Evolutionary conservation across 2,329 filamentous ascomycete species (phyloP).

Genomic region (Sporothrix pseudoabietina): DNA sequence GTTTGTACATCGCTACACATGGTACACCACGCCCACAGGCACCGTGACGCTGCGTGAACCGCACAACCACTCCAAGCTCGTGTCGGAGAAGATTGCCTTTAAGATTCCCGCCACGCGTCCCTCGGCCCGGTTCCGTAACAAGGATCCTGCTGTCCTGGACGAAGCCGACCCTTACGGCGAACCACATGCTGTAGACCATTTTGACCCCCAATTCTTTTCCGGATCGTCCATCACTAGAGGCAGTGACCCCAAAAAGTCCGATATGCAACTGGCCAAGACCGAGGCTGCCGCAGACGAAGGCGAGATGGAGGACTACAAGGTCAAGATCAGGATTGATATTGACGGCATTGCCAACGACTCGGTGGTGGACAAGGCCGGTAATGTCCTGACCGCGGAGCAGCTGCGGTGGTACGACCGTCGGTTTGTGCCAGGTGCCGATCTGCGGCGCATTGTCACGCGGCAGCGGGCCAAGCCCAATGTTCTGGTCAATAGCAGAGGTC

Average conservation of each 20-base stretch:
- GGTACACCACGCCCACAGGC: conserved; percentile 46
- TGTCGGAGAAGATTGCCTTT: conserved; percentile 2
- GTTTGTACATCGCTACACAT: conserved; percentile 47
- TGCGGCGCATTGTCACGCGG: conserved; percentile 12
- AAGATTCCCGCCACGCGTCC: conserved; percentile 29
- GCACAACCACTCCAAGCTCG: conserved; percentile 6
- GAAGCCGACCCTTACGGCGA: not conserved
- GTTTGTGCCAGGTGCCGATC: conserved; percentile 1
- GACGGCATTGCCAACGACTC: not conserved
- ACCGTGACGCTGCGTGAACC: conserved; percentile 44
- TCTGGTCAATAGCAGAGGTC: not conserved
- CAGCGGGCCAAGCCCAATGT: conserved; percentile 11
- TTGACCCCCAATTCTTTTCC: not conserved
- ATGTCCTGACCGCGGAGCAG: not conserved
- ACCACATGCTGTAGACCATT: not conserved
- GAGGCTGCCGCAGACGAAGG: not conserved
- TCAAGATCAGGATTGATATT: not conserved
- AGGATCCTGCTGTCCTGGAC: not conserved
- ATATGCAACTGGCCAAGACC: not conserved
- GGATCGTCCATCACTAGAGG: not conserved
- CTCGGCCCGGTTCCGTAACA: not conserved
- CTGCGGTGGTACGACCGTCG: not conserved
- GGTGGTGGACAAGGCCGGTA: not conserved
- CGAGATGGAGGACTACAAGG: not conserved
- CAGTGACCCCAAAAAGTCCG: not conserved